A percentile compares a stretch with the other conserved stretches of the same genome.
Evolutionary conservation across 768 basidiomycete species (phyloP).

Genomic region (Xanthoconium stramineum): DNA sequence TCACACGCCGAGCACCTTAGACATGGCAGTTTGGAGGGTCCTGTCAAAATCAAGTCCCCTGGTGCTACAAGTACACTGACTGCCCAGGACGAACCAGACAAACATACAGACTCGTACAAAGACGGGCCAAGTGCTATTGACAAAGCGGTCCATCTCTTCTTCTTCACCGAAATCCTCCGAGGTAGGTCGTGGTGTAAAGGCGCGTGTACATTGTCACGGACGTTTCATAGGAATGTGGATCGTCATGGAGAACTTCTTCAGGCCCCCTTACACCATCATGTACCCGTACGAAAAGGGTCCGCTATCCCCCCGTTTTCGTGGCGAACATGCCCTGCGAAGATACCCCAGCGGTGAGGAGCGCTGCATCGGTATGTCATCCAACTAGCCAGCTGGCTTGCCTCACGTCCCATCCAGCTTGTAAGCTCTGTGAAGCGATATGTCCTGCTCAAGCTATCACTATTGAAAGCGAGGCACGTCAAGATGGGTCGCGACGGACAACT

Average conservation of each 20-base stretch:
- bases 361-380: constrained; percentile 78
- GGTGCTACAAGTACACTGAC: constrained; percentile 31
- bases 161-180: constrained; percentile 97
- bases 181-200: constrained; percentile 49
- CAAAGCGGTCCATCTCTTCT: constrained; percentile 95
- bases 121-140: constrained; percentile 87
- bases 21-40: constrained; percentile 20
- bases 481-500: constrained; percentile 95
- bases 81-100: constrained; percentile 43
- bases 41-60: constrained; percentile 32
- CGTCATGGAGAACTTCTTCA: constrained; percentile 86
- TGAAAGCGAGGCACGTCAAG: constrained; percentile 93
- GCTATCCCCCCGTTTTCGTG: constrained; percentile 94
- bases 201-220: constrained; percentile 7
- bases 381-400: constrained; percentile 1
- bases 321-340: constrained; percentile 93
- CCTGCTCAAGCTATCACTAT: constrained; percentile 99
- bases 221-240: constrained; percentile 88
- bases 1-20: constrained; percentile 20
- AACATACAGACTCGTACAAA: constrained; percentile 65
- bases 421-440: constrained; percentile 98
- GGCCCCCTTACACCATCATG: constrained; percentile 98
- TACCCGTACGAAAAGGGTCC: constrained; percentile 99
- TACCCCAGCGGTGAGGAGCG: constrained; percentile 98
- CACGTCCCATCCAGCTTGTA: constrained; percentile 67